phyloP scores from a whole-genome alignment of 2,329 filamentous ascomycete genomes.

The Stachybotrys chartarum region DNA sequence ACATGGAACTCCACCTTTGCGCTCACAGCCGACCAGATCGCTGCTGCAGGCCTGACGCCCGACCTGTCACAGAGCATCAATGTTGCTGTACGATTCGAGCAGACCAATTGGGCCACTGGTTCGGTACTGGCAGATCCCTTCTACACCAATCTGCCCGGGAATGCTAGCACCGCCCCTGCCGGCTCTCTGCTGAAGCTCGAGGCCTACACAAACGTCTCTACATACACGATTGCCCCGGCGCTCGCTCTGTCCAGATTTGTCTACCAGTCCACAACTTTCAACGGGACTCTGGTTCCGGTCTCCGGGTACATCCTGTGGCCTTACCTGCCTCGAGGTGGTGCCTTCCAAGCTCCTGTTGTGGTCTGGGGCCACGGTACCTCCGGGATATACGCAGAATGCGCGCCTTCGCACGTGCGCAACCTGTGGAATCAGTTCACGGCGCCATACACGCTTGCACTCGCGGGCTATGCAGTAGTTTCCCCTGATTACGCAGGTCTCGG shows the following conservation, averaged over 20 bases:
- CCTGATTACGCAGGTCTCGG: slow-evolving; percentile 39
- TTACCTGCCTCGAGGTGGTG: slow-evolving; percentile 13
- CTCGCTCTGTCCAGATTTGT: slow-evolving; percentile 39
- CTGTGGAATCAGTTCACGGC: slow-evolving; percentile 32
- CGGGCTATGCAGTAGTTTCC: slow-evolving; percentile 36
- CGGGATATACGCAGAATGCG: slow-evolving; percentile 28
- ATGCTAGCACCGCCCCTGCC: slow-evolving; percentile 12
- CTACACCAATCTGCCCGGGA: slow-evolving; percentile 23
- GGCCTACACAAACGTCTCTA: slow-evolving; percentile 24
- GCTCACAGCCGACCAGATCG: slow-evolving; percentile 16
- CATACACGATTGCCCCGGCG: slow-evolving; percentile 32
- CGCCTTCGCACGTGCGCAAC: slow-evolving; percentile 31
- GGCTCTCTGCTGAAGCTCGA: slow-evolving; percentile 34
- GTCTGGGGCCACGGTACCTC: slow-evolving; percentile 38
- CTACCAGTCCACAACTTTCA: slow-evolving; percentile 36
- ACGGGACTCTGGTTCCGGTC: slow-evolving; percentile 36
- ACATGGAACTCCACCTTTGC: slow-evolving; percentile 22
- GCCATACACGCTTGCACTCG: slow-evolving; percentile 30
- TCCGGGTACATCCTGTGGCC: slow-evolving; percentile 45
- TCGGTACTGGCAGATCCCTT: slow-evolving; percentile 27
- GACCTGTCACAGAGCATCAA: slow-evolving; percentile 11
- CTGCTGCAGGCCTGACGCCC: slow-evolving; percentile 11
- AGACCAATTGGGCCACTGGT: slow-evolving; percentile 23
- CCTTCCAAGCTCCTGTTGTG: slow-evolving; percentile 20
- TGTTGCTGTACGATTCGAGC: slow-evolving; percentile 18